Evolutionary conservation across 2,329 filamentous ascomycete species (phyloP), one percentile per base, ranked within the genome.

Genomic region (Fusarium duplospermum): DNA sequence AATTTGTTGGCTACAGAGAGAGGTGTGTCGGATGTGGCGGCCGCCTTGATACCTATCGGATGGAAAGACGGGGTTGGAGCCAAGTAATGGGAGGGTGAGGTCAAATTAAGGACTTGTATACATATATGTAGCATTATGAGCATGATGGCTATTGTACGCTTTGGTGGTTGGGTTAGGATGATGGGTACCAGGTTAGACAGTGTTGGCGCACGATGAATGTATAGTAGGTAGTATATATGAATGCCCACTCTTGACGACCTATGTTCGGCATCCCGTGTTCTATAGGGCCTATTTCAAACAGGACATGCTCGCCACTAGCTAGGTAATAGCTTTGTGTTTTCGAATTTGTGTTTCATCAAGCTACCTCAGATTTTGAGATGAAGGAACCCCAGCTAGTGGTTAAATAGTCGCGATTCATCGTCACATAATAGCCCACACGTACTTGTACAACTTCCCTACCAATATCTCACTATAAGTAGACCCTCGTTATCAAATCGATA

Each of bases 1-100:
- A 99, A 99, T 81, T 82, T 99, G 78, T 85, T 99, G 64, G 96
- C 95, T n/a, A 98, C 95, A 20, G 96, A 99, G 85, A 87, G 96
- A 61, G 96, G 96, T 1, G 91, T 96, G 7, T 88, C 91, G 22
- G 93, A 96, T 78, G 91, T 98, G 71, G 96, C 95, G 31, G 96
- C 94, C 3, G 96, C 95, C 11, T 81, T 99, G 83, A 90, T 98
- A 82, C 95, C 95, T 0, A 88, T 96, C 62, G 95, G 94, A 3
- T 97, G 94, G 94, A 90, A 87, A 77, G 92, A 94, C 67, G 88
- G 88, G 2, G 74, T 84, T 29, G 87, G 87, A 3, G 86, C 85
- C 8, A 67, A 76, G 57, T 76, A 66, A 76, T 20, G 33, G 22
- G 10, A 20, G 9, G n/a, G 11, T n/a, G n/a, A 45, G 2, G 24